These are phyloP conservation scores for Aspergillus biplanus DNA, from an alignment of 495 filamentous ascomycete genomes.

Conservation along the genomic window DNA sequence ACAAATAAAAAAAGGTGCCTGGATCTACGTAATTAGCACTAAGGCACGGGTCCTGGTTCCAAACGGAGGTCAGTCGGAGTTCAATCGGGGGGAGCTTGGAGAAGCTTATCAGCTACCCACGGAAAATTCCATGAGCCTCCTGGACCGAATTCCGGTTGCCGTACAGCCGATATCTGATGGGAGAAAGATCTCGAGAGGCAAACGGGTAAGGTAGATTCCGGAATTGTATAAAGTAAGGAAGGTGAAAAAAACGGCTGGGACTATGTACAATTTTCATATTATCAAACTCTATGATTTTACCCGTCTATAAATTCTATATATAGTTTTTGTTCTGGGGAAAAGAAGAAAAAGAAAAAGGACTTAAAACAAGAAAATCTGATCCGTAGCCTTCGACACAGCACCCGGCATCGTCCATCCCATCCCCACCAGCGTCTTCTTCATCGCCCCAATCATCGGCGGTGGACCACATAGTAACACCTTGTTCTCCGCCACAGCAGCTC, in stretches of 20 bases:
- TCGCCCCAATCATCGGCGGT: constrained; percentile 36
- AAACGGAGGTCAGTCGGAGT: background rate
- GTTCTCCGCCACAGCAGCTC: constrained; percentile 14
- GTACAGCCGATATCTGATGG: too few species aligned
- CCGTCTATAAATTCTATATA: background rate
- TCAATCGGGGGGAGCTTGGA: too few species aligned
- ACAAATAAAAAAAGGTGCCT: background rate
- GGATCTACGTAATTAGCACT: background rate
- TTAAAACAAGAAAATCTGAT: constrained; percentile 37
- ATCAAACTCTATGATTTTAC: background rate
- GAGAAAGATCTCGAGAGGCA: too few species aligned
- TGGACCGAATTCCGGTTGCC: too few species aligned
- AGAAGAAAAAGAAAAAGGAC: background rate
- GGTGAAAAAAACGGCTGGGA: too few species aligned
- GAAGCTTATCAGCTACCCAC: too few species aligned
- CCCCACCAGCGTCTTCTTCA: constrained; percentile 32
- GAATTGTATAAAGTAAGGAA: too few species aligned
- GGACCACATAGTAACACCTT: constrained; percentile 41
- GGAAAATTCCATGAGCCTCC: too few species aligned
- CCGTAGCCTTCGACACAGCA: constrained; percentile 32
- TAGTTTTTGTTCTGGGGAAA: background rate
- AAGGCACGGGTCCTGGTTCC: background rate
- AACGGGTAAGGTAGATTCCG: too few species aligned
- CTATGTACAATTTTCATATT: background rate
- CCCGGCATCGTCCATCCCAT: constrained; percentile 36